Evolutionary conservation across 2,329 filamentous ascomycete species (phyloP), one percentile per base, ranked within the genome.

Genomic region (Microdochium nivale): DNA sequence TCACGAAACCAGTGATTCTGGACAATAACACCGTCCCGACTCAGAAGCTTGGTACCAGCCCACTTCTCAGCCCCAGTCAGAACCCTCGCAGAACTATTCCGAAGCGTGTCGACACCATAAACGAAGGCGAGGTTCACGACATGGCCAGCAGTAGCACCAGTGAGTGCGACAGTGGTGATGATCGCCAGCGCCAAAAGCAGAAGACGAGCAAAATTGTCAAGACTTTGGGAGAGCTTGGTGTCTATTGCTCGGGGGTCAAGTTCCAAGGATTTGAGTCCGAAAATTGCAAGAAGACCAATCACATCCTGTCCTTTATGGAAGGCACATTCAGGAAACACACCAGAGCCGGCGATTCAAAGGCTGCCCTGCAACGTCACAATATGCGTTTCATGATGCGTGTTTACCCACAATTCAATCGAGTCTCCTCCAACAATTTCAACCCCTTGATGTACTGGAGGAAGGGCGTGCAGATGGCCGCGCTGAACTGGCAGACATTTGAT

Each of bases 401-500:
- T 10, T 99, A 99, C 64, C 94, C 94, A 7, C 87, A 89, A 51
- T 85, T 82, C 35, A 84, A 83, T 59, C 86, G 94, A 25, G 77
- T 97, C 52, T 83, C 82, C 32, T 97, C 94, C 1, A 89, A 87
- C 60, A 99, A 99, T 70, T 97, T 96, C 63, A 90, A 96, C 62
- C 94, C 94, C 1, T 80, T 96, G 56, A 84, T 86, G 55, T 95
- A 94, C 65, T 99, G 94, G 94, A 85, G 92, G 49, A 85, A 90
- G 44, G 94, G 94, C 30, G 94, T 96, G 19, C 94, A 99, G 70
- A 97, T 99, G 92, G 90, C 88, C 14, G 94, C 94, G 0, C 77
- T 97, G 56, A 99, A 99, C 70, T 97, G 94, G 92, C 94, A 99
- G 70, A 97, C 91, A 0, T 96, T 95, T 63, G 94, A 97, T 64